phyloP scores from a whole-genome alignment of 495 filamentous ascomycete species.

The Lasiosphaeria miniovina region DNA sequence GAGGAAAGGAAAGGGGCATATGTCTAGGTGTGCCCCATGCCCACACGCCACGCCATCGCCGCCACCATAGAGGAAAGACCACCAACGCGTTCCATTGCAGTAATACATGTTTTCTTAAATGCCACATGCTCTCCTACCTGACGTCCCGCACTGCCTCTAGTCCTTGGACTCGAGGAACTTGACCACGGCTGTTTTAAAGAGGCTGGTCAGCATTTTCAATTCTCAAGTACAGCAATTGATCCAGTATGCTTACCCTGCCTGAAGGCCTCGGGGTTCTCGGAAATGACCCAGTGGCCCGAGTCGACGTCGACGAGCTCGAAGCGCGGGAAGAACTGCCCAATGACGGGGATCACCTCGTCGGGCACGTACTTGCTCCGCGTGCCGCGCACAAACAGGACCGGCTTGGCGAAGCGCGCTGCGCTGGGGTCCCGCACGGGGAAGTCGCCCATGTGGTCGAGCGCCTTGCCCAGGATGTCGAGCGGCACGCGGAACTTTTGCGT shows the following conservation, averaged over 20 bases:
- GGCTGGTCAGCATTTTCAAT: not conserved
- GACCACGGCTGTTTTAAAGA: conserved; percentile 47
- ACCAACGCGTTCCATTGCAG: not conserved
- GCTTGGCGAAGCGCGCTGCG: conserved; percentile 63
- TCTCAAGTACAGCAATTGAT: conserved; percentile 3
- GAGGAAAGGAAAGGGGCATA: not conserved
- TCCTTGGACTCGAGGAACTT: conserved; percentile 62
- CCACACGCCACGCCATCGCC: too few relatives aligned
- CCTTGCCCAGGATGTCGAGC: conserved; percentile 34
- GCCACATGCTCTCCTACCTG: too few relatives aligned
- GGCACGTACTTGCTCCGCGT: conserved; percentile 81
- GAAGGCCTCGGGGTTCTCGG: conserved; percentile 87
- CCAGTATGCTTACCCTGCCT: conserved; percentile 59
- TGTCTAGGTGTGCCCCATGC: not conserved
- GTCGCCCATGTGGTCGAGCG: conserved; percentile 63
- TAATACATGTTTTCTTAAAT: conserved; percentile 1
- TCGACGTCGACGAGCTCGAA: conserved; percentile 81
- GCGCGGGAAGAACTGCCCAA: conserved; percentile 85
- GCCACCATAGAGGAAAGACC: too few relatives aligned
- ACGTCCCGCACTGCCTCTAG: conserved; percentile 17
- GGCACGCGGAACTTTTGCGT: conserved; percentile 47
- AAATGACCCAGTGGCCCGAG: conserved; percentile 90
- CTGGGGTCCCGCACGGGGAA: conserved; percentile 76
- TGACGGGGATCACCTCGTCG: conserved; percentile 81
- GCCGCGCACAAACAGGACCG: conserved; percentile 79